Conservation (phyloP, 495 filamentous ascomycete genomes). For the Cercophora sp. region DNA sequence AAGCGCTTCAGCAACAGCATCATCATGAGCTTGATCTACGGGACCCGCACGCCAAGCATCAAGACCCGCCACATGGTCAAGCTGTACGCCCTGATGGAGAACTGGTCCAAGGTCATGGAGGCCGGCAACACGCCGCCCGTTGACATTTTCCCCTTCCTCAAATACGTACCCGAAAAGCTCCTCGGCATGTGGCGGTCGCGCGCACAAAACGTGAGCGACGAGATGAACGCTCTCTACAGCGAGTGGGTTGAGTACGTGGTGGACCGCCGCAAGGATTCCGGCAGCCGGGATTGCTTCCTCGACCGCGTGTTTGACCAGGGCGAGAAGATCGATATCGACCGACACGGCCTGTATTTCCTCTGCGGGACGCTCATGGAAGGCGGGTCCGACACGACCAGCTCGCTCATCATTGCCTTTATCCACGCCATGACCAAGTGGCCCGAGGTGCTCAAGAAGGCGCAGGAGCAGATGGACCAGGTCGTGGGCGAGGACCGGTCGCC, state of each 20-base stretch:
- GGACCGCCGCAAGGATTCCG: constrained; percentile 12
- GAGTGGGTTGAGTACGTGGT: constrained; percentile 21
- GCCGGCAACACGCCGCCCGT: constrained; percentile 49
- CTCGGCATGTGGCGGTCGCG: constrained; percentile 39
- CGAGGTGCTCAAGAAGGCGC: constrained; percentile 30
- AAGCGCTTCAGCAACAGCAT: constrained; percentile 46
- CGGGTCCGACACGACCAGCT: constrained; percentile 43
- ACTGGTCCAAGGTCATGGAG: constrained; percentile 46
- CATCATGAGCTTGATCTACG: constrained; percentile 41
- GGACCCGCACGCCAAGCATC: constrained; percentile 34
- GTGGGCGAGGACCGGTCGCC: constrained; percentile 36
- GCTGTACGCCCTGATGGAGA: constrained; percentile 47
- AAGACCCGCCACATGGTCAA: constrained; percentile 29
- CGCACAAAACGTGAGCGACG: constrained; percentile 30
- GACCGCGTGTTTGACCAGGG: constrained; percentile 43
- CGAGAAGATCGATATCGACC: constrained; percentile 35
- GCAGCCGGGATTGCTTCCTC: constrained; percentile 32
- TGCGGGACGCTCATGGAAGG: constrained; percentile 42
- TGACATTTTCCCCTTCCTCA: constrained; percentile 44
- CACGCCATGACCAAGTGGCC: constrained; percentile 4
- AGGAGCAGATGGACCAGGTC: constrained; percentile 51
- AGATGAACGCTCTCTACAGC: constrained; percentile 41
- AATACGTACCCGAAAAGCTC: constrained; percentile 38
- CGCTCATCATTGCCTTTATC: background rate
- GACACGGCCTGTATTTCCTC: constrained; percentile 37